Evolutionary conservation across 306 rosid genomes (phyloP).

Genomic region (Cicer judaicum): DNA sequence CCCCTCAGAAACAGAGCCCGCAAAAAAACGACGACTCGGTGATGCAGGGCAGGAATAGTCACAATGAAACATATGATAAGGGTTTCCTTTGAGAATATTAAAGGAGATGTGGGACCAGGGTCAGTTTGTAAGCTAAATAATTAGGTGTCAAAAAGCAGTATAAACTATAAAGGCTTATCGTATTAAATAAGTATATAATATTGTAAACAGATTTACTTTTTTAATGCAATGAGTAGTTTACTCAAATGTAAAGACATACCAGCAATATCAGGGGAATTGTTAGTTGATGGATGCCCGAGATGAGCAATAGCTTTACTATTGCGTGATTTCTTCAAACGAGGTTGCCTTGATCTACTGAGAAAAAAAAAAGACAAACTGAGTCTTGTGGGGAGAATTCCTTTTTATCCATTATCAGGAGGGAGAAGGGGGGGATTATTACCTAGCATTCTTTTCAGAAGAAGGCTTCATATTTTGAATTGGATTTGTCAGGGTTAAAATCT

Average conservation of each 20-base stretch:
- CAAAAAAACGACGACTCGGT: slow-evolving; percentile 19
- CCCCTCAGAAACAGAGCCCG: slow-evolving; percentile 20
- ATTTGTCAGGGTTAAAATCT: slow-evolving; percentile 56
- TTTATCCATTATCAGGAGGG: slow-evolving; percentile 5
- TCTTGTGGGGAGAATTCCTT: not conserved
- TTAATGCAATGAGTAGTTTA: slow-evolving; percentile 32
- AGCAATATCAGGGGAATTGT: slow-evolving; percentile 59
- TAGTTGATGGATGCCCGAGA: slow-evolving; percentile 58
- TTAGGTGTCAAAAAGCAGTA: not conserved
- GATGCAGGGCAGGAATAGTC: slow-evolving; percentile 12
- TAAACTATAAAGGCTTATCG: slow-evolving; percentile 5
- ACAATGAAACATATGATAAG: slow-evolving; percentile 24
- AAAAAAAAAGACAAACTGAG: slow-evolving; percentile 30
- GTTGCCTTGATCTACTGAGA: slow-evolving; percentile 81
- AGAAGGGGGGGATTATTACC: slow-evolving; percentile 50
- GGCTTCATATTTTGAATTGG: slow-evolving; percentile 60
- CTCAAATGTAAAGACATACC: slow-evolving; percentile 53
- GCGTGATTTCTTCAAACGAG: slow-evolving; percentile 71
- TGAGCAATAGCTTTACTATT: slow-evolving; percentile 68
- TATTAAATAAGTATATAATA: slow-evolving; percentile 25
- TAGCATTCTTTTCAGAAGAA: slow-evolving; percentile 70
- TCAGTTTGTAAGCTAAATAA: slow-evolving; percentile 20
- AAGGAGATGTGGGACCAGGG: slow-evolving; percentile 8
- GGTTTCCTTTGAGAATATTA: slow-evolving; percentile 26
- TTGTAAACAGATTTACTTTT: slow-evolving; percentile 23